phyloP scores from a whole-genome alignment of 306 rosid species.

The Cucurbita pepo region DNA sequence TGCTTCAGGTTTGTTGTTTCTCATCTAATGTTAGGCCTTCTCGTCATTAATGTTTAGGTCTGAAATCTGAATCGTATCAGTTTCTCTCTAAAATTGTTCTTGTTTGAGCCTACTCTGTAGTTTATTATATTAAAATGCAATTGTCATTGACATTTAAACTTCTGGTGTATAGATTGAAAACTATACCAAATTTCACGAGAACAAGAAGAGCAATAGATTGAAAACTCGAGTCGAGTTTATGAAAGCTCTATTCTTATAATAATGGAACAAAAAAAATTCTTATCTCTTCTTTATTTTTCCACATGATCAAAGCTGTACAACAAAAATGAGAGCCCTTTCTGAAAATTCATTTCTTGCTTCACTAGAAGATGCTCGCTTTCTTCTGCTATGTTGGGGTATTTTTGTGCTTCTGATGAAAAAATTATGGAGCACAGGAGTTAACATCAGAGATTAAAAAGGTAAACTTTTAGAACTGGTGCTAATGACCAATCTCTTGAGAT shows the following conservation, averaged over 20 bases:
- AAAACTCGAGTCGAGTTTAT: neutral
- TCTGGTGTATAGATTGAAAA: too few relatives aligned
- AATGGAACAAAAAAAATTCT: neutral
- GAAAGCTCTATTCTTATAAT: neutral
- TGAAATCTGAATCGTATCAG: neutral
- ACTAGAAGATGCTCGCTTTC: neutral
- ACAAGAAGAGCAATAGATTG: neutral
- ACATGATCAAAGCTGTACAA: conserved; percentile 2
- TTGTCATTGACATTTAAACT: too few relatives aligned
- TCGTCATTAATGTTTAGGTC: neutral
- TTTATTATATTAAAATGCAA: too few relatives aligned
- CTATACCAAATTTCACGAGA: neutral
- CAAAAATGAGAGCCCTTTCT: neutral
- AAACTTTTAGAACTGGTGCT: conserved; percentile 94
- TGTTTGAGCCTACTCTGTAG: neutral
- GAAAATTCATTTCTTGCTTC: neutral
- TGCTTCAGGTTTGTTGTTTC: neutral
- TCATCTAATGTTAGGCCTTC: neutral
- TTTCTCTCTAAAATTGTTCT: neutral
- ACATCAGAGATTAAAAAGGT: conserved; percentile 32
- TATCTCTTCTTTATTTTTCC: neutral
- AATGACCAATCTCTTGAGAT: conserved; percentile 48
- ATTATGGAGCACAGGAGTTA: neutral
- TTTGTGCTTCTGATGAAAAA: neutral
- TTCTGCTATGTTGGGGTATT: neutral